phyloP scores from a whole-genome alignment of 441 rosid species.

The Populus hybrid region DNA sequence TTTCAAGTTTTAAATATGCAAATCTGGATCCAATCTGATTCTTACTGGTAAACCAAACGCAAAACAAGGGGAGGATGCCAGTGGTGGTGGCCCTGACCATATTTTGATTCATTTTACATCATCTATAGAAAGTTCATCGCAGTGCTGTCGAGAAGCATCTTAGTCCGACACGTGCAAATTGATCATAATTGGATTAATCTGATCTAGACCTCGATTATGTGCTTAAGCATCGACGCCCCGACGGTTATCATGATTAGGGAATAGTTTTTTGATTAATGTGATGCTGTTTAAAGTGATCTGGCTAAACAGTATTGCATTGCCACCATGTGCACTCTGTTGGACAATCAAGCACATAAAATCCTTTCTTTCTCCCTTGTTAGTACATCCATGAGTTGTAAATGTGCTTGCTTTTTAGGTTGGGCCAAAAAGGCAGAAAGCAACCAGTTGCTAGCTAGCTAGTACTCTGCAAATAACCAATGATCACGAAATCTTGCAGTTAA shows the following conservation, averaged over 20 bases:
- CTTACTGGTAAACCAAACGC: constrained; percentile 6
- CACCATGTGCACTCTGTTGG: constrained; percentile 8
- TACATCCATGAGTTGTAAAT: constrained; percentile 17
- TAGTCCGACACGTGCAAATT: not conserved
- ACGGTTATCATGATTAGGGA: constrained; percentile 19
- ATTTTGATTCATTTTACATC: not conserved
- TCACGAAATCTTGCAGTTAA: not conserved
- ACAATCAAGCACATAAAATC: constrained; percentile 1
- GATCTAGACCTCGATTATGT: not conserved
- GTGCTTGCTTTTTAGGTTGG: not conserved
- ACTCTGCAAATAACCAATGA: not conserved
- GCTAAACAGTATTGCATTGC: not conserved
- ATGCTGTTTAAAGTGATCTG: not conserved
- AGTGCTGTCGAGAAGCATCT: not conserved
- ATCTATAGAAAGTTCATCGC: not conserved
- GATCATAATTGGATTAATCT: not conserved
- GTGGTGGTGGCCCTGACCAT: constrained; percentile 5
- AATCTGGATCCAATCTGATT: not conserved
- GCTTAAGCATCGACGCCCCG: constrained; percentile 4
- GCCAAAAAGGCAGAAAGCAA: constrained; percentile 5
- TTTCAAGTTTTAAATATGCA: not conserved
- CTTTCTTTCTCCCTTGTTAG: not conserved
- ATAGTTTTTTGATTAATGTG: constrained; percentile 2
- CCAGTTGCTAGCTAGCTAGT: not conserved
- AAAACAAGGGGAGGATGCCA: not conserved